Evolutionary conservation across 2,329 filamentous ascomycete species (phyloP).

Genomic region (Fusarium siculi): DNA sequence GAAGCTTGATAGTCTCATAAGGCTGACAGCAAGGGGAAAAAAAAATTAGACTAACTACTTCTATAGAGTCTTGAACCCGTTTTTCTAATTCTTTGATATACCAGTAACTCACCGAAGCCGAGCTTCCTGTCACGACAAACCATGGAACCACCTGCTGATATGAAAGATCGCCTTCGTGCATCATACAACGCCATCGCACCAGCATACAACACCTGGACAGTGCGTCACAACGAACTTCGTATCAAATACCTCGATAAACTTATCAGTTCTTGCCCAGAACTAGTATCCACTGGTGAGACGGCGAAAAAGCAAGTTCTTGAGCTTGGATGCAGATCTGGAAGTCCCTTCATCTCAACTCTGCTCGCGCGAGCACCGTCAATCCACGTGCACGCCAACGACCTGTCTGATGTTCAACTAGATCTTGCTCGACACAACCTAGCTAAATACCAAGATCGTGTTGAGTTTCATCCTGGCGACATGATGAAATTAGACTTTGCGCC

Average conservation of each 20-base stretch:
- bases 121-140: accelerated
- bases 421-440: slow-evolving; percentile 5
- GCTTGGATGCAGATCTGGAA: slow-evolving; percentile 21
- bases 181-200: slow-evolving; percentile 15
- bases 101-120: neutral
- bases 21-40: neutral
- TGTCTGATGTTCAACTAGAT: slow-evolving; percentile 5
- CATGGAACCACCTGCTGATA: neutral
- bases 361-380: neutral
- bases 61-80: accelerated
- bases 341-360: slow-evolving; percentile 2
- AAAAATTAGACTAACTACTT: neutral
- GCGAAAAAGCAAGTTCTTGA: slow-evolving; percentile 4
- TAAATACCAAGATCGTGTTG: neutral
- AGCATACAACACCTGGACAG: slow-evolving; percentile 29
- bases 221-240: slow-evolving; percentile 2
- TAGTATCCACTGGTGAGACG: neutral
- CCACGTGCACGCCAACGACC: slow-evolving; percentile 17
- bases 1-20: neutral
- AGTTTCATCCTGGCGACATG: slow-evolving; percentile 13
- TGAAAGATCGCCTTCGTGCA: slow-evolving; percentile 4
- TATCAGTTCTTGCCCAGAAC: neutral
- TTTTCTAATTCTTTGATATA: neutral
- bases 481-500: slow-evolving; percentile 5
- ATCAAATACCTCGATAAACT: neutral